Evolutionary conservation across 768 basidiomycete genomes (phyloP), one percentile per base, ranked within the genome.

Genomic region (Kwoniella heveanensis): DNA sequence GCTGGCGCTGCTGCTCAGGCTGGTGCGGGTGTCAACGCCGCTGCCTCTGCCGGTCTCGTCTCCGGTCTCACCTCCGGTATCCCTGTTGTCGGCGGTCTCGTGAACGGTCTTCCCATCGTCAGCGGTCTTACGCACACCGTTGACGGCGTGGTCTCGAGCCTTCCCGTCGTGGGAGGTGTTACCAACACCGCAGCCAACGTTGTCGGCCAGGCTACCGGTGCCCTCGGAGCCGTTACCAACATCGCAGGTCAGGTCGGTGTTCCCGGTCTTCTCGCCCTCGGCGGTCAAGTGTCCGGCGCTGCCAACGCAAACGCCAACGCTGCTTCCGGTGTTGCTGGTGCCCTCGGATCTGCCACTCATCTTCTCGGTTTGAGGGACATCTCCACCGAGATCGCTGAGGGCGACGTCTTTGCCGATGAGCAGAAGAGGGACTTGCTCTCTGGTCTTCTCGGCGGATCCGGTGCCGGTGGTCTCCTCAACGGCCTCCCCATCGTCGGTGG

Each of bases 361-460:
- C 37, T 57, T 7, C 44, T 64, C 22, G 62, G 62, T 44, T 25
- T 62, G 10, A 47, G 62, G 47, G 54, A 57, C 37, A 48, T 57
- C 49, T 47, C 62, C 21, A 37, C 36, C 37, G 62, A 57, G 25
- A 64, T 64, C 25, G 44, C 39, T n/a, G 62, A 64, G 27, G 62
- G 62, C 15, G 62, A 57, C 27, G 48, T 55, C 26, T 57, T 57
- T 55, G 55, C 54, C 25, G 21, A 51, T 19, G 49, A 51, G n/a
- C 54, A 62, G 24, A 54, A 56, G 32, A n/a, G 60, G 26, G 62
- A 57, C 27, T 51, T 64, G n/a, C 62, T 64, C 55, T 64, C 62
- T 27, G 62, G 62, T 57, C 46, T 64, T 13, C 48, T 64, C 32
- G 56, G 56, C 5, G 25, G 25, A 2, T 15, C 24, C 56, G 30